Conservation (phyloP, 2,329 filamentous ascomycete species). For the Alternaria sp. region DNA sequence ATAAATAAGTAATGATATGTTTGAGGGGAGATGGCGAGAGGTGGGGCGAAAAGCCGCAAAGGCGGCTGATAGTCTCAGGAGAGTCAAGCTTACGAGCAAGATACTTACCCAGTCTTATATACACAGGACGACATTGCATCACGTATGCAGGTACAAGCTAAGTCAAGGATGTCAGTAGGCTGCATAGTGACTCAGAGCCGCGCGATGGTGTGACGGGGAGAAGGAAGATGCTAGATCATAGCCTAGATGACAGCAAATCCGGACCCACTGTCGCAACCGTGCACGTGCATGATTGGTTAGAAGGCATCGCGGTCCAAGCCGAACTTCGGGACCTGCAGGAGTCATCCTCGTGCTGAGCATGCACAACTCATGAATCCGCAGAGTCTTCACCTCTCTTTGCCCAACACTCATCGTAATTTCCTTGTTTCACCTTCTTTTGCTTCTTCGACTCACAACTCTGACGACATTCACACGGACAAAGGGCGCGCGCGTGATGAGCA, state of each 20-base stretch:
- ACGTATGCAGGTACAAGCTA: slow-evolving; percentile 31
- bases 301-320: slow-evolving; percentile 32
- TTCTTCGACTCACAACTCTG: slow-evolving; percentile 22
- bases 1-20: not conserved
- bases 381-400: slow-evolving; percentile 27
- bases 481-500: slow-evolving; percentile 15
- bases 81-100: slow-evolving; percentile 20
- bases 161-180: slow-evolving; percentile 39
- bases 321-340: slow-evolving; percentile 35
- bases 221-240: slow-evolving; percentile 27
- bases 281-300: slow-evolving; percentile 41
- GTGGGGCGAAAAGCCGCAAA: slow-evolving; percentile 43
- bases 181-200: slow-evolving; percentile 48
- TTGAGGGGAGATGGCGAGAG: slow-evolving; percentile 13
- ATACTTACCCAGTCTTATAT: slow-evolving; percentile 40
- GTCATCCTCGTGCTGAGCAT: slow-evolving; percentile 32
- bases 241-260: slow-evolving; percentile 29
- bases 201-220: slow-evolving; percentile 26
- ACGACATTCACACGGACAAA: slow-evolving; percentile 1
- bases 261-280: slow-evolving; percentile 29
- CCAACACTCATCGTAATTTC: slow-evolving; percentile 10
- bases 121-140: slow-evolving; percentile 26
- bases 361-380: slow-evolving; percentile 28
- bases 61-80: slow-evolving; percentile 35
- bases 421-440: slow-evolving; percentile 12